Base-by-base conservation (phyloP, 371 early-diverging fungal species). In the Actinomortierella wolfii region DNA sequence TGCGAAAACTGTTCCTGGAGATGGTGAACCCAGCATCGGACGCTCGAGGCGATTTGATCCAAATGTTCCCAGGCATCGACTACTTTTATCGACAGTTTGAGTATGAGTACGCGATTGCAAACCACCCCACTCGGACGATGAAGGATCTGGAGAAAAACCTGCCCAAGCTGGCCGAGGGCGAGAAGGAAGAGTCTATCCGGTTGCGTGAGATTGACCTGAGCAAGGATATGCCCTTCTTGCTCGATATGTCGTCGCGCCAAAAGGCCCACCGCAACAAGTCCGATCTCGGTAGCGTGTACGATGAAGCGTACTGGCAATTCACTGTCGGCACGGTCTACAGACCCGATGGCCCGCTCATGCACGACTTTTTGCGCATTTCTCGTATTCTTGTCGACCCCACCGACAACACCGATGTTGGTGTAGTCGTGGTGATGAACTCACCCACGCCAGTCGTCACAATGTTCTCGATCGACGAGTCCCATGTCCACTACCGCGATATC, bases 81-180 rank as follows among this genome's bases (percentile, higher is more conserved):
- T 44, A 69, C 54, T 69, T 64, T 39, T 69, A 69, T 21, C 64
- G 56, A 13, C 64, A 64, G 56, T 69, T 69, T 49, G 64, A 64
- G 6, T 69, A 69, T 54, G 70, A 69, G 47, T 64, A 64, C 51
- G 70, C 56, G 0, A 13, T 63, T 29, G 44, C 43, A 18, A 1
- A 28, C 18, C 54, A 48, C 3, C 1, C 48, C 39, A 1, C 34
- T 15, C 50, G 18, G 29, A 34, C 14, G 25, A 50, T 61, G 21
- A 46, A 51, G 13, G 39, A 61, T 44, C 5, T 28, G 3, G 42
- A 42, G 23, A 40, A 47, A 7, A 14, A 49, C 8, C 51, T 34
- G 14, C 24, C 39, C 18, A 42, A 64, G 42, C 7, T 50, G 2
- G 34, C 17, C 9, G 15, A 4, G 14, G 3, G 21, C 3, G 52